These are phyloP conservation scores for Wallacemonas sp. DNA, from an alignment of 208 protist genomes.

Conservation along the genomic window DNA sequence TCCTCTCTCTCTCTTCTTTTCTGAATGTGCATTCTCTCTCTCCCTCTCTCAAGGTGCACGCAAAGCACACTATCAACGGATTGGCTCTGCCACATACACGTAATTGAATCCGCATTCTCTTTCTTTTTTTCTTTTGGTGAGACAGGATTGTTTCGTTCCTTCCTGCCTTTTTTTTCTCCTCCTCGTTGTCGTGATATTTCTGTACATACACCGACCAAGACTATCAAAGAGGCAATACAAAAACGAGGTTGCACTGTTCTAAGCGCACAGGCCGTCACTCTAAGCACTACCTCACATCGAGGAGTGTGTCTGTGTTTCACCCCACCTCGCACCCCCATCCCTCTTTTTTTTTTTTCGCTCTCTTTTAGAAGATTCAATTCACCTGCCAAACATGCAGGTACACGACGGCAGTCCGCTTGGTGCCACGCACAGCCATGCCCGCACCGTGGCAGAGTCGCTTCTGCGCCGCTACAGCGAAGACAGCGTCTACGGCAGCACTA, in stretches of 20 bases:
- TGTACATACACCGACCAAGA: too few relatives aligned
- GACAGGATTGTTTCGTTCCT: too few relatives aligned
- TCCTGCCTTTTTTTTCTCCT: too few relatives aligned
- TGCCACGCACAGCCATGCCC: slow-evolving; percentile 2
- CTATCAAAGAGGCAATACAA: too few relatives aligned
- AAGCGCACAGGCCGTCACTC: too few relatives aligned
- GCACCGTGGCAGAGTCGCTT: neutral
- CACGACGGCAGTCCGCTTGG: neutral
- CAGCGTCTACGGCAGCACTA: slow-evolving; percentile 1
- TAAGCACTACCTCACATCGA: too few relatives aligned
- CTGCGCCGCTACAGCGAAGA: slow-evolving; percentile 5
- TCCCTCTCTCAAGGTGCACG: neutral
- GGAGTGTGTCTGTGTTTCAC: too few relatives aligned
- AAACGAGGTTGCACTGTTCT: too few relatives aligned
- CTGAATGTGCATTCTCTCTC: neutral
- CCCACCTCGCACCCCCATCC: neutral
- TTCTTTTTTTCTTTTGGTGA: too few relatives aligned
- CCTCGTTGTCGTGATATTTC: neutral
- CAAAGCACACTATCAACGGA: neutral
- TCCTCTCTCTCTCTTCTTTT: neutral
- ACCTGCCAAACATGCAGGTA: slow-evolving; percentile 3
- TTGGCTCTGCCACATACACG: too few relatives aligned
- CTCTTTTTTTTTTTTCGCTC: slow-evolving; percentile 7
- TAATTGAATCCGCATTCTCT: too few relatives aligned
- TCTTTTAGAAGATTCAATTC: neutral